Evolutionary conservation across 441 rosid genomes (phyloP), one percentile per base, ranked within the genome.

Genomic region (Biscutella laevigata): DNA sequence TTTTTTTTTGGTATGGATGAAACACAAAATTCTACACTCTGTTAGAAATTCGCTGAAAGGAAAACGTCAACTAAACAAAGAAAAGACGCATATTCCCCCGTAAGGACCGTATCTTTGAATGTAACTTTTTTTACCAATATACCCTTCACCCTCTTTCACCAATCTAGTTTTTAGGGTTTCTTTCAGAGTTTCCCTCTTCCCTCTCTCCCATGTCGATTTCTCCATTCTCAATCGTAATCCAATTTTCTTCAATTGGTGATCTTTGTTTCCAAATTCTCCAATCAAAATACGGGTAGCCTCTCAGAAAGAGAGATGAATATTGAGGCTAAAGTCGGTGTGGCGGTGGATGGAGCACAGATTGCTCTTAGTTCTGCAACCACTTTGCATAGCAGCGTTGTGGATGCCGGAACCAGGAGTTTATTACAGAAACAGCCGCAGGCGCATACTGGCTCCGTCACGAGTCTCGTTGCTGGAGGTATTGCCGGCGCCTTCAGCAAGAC

Each of bases 401-500:
- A n/a, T n/a, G n/a, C 53, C 76, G 26, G n/a, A n/a, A n/a, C n/a
- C n/a, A n/a, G n/a, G n/a, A n/a, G n/a, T n/a, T n/a, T n/a, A n/a
- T n/a, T n/a, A n/a, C 62, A 74, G 29, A 68, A 58, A 39, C 73
- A 66, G 42, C 75, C 58, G 32, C 81, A 80, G 33, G 41, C 70
- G 7, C 78, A 76, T 60, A 38, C 82, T 9, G 94, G 88, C 11
- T 67, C 82, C 6, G 39, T 82, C 2, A 76, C 70, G 24, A 82
- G 78, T 59, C 73, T 89, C 27, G 49, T 86, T 3, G 91, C 97
- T 3, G 97, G 97, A 25, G 97, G 97, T 38, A 53, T 86, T 44
- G 94, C 95, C 4, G 97, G 97, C 12, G 97, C 94, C 16, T 75
- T 89, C 43, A 72, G 88, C 77, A 86, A 89, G 71, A 89, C 97